Evolutionary conservation across 2,329 filamentous ascomycete genomes (phyloP).

Genomic region (Leptographium galeiforme): DNA sequence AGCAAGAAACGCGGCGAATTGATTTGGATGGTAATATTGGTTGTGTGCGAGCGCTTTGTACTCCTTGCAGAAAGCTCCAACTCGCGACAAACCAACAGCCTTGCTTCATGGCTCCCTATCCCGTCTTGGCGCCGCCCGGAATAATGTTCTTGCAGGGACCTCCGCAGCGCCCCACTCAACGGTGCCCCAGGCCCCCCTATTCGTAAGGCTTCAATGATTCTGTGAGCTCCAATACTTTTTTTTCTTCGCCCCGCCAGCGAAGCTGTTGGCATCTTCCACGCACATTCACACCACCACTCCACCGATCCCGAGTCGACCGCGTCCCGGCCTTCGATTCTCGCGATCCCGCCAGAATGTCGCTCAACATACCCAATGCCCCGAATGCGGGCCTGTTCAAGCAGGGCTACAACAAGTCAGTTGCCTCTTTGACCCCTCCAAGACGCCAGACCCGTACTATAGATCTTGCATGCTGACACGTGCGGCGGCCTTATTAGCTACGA

Average conservation of each 20-base stretch:
- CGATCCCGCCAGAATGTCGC: conserved; percentile 54
- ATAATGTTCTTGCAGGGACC: not conserved
- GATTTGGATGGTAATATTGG: not conserved
- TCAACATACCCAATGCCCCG: conserved; percentile 88
- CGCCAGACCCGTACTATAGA: not conserved
- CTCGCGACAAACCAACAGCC: not conserved
- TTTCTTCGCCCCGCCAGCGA: conserved; percentile 6
- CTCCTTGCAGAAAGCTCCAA: not conserved
- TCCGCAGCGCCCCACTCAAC: not conserved
- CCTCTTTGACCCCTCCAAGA: conserved; percentile 7
- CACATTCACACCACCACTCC: not conserved
- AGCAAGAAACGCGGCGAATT: no score
- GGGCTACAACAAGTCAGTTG: conserved; percentile 81
- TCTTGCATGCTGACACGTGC: conserved; percentile 13
- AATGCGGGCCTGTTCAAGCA: conserved; percentile 90
- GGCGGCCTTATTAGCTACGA: conserved; percentile 65
- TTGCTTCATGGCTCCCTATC: not conserved
- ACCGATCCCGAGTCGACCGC: not conserved
- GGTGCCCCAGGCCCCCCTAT: not conserved
- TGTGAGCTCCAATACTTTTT: conserved; percentile 1
- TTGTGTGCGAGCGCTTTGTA: no score
- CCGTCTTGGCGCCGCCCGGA: not conserved
- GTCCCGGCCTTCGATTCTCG: not conserved
- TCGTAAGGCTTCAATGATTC: conserved; percentile 2
- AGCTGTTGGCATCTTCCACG: not conserved